Conservation (phyloP, 1,284 basidiomycete genomes). For the Xanthoconium separans region DNA sequence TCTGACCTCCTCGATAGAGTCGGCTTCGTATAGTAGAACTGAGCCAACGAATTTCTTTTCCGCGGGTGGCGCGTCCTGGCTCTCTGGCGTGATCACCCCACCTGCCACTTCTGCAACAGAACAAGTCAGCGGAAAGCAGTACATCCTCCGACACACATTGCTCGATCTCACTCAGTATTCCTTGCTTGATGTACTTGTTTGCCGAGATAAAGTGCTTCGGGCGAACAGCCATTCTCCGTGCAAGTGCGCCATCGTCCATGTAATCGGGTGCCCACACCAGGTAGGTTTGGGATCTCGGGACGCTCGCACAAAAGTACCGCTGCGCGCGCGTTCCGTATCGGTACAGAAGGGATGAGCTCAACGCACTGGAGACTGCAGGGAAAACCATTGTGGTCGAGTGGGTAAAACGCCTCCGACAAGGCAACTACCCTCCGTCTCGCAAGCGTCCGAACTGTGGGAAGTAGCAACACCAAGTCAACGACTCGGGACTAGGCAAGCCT, state of each 20-base stretch:
- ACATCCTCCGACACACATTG: constrained; percentile 1
- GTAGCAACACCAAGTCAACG: neutral
- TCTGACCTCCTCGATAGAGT: constrained; percentile 47
- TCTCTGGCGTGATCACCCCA: constrained; percentile 45
- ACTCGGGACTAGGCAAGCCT: neutral
- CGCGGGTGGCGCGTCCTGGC: constrained; percentile 32
- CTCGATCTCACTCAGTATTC: constrained; percentile 30
- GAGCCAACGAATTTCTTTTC: constrained; percentile 51
- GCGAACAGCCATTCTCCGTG: constrained; percentile 48
- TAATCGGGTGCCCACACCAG: constrained; percentile 56
- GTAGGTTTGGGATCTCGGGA: constrained; percentile 34
- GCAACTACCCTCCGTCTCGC: neutral
- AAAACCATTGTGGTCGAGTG: constrained; percentile 1
- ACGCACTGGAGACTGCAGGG: neutral
- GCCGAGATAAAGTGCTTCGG: constrained; percentile 43
- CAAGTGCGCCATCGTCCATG: constrained; percentile 47
- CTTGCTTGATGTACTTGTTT: constrained; percentile 40
- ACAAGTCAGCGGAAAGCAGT: constrained; percentile 5
- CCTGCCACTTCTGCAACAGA: constrained; percentile 44
- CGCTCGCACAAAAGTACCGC: constrained; percentile 16
- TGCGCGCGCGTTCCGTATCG: neutral
- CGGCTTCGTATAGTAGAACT: constrained; percentile 46
- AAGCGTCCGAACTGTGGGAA: constrained; percentile 1
- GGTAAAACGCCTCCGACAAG: neutral
- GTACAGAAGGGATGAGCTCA: neutral